Conservation (phyloP, 441 rosid species). For the Euphorbia celastroides region DNA sequence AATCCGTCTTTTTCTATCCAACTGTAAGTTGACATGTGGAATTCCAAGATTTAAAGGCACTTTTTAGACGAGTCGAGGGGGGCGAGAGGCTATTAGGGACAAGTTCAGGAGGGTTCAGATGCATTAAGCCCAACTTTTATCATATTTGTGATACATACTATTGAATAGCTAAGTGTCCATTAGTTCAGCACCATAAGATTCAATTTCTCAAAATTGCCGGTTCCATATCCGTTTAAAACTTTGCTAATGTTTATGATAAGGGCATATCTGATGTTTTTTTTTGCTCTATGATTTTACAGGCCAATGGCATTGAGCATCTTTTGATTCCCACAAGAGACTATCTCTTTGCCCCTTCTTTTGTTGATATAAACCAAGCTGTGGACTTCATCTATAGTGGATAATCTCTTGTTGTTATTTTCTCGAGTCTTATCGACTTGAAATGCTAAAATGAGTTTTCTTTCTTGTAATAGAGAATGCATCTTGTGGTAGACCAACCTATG, state of each 20-base stretch:
- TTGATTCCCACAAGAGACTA: conserved; percentile 84
- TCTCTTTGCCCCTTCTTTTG: conserved; percentile 67
- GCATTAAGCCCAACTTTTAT: no score
- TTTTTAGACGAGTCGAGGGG: no score
- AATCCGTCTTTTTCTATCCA: no score
- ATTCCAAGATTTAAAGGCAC: no score
- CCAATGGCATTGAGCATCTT: conserved; percentile 66
- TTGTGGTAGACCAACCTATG: conserved; percentile 61
- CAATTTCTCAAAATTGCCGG: no score
- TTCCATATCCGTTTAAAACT: background rate
- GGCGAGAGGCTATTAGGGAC: no score
- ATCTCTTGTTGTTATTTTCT: conserved; percentile 1
- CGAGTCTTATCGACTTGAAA: background rate
- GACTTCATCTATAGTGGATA: conserved; percentile 64
- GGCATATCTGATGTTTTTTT: background rate
- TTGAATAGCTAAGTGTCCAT: no score
- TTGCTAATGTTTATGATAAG: background rate
- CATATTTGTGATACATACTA: no score
- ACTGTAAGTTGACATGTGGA: no score
- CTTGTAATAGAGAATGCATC: conserved; percentile 45
- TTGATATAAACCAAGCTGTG: conserved; percentile 53
- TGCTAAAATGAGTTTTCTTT: background rate
- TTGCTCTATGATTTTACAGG: conserved; percentile 34
- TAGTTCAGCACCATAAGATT: no score
- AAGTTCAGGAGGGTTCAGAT: no score